These are phyloP conservation scores for Epichloe bromicola DNA, from an alignment of 2,329 filamentous ascomycete species.

Conservation along the genomic window DNA sequence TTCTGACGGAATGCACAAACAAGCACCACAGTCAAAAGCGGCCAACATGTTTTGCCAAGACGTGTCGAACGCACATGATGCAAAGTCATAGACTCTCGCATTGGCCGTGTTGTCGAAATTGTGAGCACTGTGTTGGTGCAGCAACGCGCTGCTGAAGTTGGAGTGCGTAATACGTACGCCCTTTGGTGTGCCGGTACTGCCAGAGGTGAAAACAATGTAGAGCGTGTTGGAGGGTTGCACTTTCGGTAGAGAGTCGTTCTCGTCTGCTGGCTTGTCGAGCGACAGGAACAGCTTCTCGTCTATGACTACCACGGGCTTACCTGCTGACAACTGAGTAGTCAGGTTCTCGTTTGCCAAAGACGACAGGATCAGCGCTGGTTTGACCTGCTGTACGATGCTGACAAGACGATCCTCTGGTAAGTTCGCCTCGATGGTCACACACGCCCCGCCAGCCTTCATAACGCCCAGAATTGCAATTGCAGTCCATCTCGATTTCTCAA, in stretches of 20 bases:
- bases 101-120: slow-evolving; percentile 3
- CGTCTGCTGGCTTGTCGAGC: not conserved
- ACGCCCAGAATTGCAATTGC: slow-evolving; percentile 4
- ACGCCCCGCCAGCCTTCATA: slow-evolving; percentile 5
- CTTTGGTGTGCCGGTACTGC: slow-evolving; percentile 33
- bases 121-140: slow-evolving; percentile 5
- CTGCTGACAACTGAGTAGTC: slow-evolving; percentile 2
- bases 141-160: slow-evolving; percentile 7
- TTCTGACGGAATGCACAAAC: slow-evolving; percentile 10
- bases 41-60: slow-evolving; percentile 10
- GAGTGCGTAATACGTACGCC: slow-evolving; percentile 27
- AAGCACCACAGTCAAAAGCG: slow-evolving; percentile 9
- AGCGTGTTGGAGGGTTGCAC: slow-evolving; percentile 6
- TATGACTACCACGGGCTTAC: not conserved
- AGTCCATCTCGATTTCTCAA: slow-evolving; percentile 8
- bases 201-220: slow-evolving; percentile 39
- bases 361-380: slow-evolving; percentile 10
- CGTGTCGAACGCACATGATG: slow-evolving; percentile 12
- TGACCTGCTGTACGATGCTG: slow-evolving; percentile 9
- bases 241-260: slow-evolving; percentile 1
- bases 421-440: slow-evolving; percentile 7
- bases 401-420: slow-evolving; percentile 9
- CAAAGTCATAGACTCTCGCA: slow-evolving; percentile 12
- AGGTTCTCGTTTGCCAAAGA: slow-evolving; percentile 7
- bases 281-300: not conserved